phyloP scores from a whole-genome alignment of 1,139 yeast genomes.

The Yamadazyma atlantica region DNA sequence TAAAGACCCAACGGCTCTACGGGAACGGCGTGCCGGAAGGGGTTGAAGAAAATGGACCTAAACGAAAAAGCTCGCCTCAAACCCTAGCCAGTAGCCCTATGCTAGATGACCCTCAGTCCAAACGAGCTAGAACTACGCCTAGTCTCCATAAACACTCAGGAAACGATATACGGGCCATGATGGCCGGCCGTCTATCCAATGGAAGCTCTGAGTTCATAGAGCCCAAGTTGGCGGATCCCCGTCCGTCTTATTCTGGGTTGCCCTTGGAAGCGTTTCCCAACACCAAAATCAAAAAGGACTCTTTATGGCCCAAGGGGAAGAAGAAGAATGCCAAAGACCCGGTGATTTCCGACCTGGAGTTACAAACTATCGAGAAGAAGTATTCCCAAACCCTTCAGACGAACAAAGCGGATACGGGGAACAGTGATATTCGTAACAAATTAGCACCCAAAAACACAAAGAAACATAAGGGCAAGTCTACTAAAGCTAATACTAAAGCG shows the following conservation, averaged over 20 bases:
- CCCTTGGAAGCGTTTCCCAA: slow-evolving; percentile 67
- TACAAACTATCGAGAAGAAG: slow-evolving; percentile 3
- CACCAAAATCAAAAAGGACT: slow-evolving; percentile 50
- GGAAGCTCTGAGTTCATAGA: slow-evolving; percentile 40
- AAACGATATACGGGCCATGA: slow-evolving; percentile 1
- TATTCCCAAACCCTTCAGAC: slow-evolving; percentile 9
- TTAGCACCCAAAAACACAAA: slow-evolving; percentile 15
- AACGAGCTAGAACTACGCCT: neutral
- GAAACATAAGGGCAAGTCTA: neutral
- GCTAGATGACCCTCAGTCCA: slow-evolving; percentile 3
- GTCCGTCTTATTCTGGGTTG: slow-evolving; percentile 60
- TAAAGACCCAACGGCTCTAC: slow-evolving; percentile 14
- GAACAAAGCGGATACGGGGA: slow-evolving; percentile 26
- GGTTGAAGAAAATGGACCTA: neutral
- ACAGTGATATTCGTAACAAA: slow-evolving; percentile 33
- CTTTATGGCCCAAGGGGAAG: slow-evolving; percentile 39
- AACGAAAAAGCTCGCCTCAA: neutral
- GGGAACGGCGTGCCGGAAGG: too few relatives aligned
- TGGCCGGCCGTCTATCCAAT: too few relatives aligned
- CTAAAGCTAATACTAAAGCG: neutral
- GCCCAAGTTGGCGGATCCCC: slow-evolving; percentile 55
- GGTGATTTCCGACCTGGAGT: too few relatives aligned
- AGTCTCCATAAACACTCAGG: neutral
- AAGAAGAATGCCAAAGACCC: too few relatives aligned
- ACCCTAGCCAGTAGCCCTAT: slow-evolving; percentile 11